Evolutionary conservation across 1,284 basidiomycete species (phyloP), one percentile per base, ranked within the genome.

Genomic region (Meripilus lineatus): DNA sequence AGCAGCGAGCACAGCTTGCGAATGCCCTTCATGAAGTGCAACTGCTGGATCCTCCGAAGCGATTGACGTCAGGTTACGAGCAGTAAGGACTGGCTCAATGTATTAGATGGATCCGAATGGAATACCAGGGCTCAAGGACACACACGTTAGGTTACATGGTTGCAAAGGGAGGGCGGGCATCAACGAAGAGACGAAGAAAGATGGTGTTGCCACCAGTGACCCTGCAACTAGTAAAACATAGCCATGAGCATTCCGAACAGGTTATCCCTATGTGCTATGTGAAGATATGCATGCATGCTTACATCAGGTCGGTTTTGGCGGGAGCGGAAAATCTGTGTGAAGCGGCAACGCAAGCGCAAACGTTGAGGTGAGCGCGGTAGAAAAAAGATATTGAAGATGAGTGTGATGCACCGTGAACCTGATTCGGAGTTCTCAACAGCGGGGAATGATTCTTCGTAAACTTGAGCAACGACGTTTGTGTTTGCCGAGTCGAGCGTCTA

Each of bases 71-170:
- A 21, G 76, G 47, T 74, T 66, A 42, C 75, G 73, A 4, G 72
- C 66, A 24, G 59, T 54, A 22, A 53, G 30, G 50, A 65, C 47
- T 56, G 44, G 17, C 38, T 37, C 20, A 33, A 38, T 14, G 34
- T 23, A 30, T 18, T 7, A 32, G 38, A 15, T 30, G 38, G 13
- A 18, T 10, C 32, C 14, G 21, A 35, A 21, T 11, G 22, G 8
- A 13, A 21, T 14, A n/a, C 15, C 15, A 32, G 5, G n/a, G 28
- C 36, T n/a, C 21, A 21, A 17, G 13, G 32, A 55, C 67, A 44
- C 46, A 72, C 70, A 68, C 11, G 70, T 75, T 4, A 74, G 74
- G 59, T 74, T 74, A 61, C 75, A 77, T 11, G 73, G 74, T 58
- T 74, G 71, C 17, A 76, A 58, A 4, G 70, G 47, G 18, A 78